These are phyloP conservation scores for Globisporangium megalacanthum DNA, from an alignment of 352 stramenopile species.

Conservation along the genomic window DNA sequence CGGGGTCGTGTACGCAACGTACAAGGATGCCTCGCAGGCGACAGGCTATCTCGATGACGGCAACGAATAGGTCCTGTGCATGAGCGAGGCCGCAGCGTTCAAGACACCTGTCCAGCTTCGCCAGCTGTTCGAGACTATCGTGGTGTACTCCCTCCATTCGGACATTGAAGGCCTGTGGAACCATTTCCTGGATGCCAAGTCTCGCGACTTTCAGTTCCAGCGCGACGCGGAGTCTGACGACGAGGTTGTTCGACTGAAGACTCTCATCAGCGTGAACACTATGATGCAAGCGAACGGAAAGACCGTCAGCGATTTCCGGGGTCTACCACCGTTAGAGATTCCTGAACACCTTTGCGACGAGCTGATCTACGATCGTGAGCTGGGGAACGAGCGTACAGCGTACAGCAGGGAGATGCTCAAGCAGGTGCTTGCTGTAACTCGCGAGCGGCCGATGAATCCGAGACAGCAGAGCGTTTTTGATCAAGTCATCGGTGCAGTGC, in stretches of 20 bases:
- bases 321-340: not conserved
- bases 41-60: constrained; percentile 19
- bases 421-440: constrained; percentile 5
- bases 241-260: not conserved
- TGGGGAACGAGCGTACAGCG: not conserved
- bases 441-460: not conserved
- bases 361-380: not conserved
- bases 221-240: not conserved
- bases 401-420: constrained; percentile 16
- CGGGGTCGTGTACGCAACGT: no score
- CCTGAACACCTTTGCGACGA: constrained; percentile 3
- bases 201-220: constrained; percentile 7
- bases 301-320: not conserved
- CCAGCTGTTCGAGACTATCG: constrained; percentile 24
- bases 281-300: not conserved
- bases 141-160: constrained; percentile 12
- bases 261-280: not conserved
- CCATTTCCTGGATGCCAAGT: constrained; percentile 15
- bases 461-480: not conserved
- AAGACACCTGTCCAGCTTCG: constrained; percentile 24
- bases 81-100: constrained; percentile 12
- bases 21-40: no score
- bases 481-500: constrained; percentile 1
- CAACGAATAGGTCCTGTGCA: constrained; percentile 14
- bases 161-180: constrained; percentile 19